Percentiles rank a stretch among this genome's conserved stretches.
phyloP scores from a whole-genome alignment of 441 rosid species.

The Capsella rubella region DNA sequence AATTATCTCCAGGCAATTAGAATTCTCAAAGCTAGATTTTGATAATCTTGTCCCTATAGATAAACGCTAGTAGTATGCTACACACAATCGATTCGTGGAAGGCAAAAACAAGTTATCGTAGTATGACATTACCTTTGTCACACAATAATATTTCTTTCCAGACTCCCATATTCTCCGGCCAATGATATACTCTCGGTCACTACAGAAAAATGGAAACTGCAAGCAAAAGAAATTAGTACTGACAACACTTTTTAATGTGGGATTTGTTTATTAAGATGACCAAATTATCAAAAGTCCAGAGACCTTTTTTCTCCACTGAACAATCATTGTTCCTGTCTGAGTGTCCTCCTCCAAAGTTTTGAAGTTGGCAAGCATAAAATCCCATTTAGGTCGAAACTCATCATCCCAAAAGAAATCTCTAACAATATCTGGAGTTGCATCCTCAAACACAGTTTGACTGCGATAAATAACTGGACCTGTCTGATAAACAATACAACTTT shows the following conservation, averaged over 20 bases:
- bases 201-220: slow-evolving; percentile 98
- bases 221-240: slow-evolving; percentile 35
- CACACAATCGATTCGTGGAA: background rate
- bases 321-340: slow-evolving; percentile 72
- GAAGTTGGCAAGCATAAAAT: slow-evolving; percentile 81
- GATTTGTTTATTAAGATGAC: slow-evolving; percentile 6
- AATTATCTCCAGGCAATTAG: background rate
- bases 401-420: slow-evolving; percentile 99
- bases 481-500: slow-evolving; percentile 56
- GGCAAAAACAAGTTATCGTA: background rate
- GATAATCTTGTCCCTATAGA: background rate
- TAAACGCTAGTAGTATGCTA: background rate
- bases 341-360: slow-evolving; percentile 78
- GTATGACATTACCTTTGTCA: slow-evolving; percentile 73
- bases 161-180: slow-evolving; percentile 94
- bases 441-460: slow-evolving; percentile 90
- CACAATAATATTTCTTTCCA: slow-evolving; percentile 78
- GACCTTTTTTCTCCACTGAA: slow-evolving; percentile 93
- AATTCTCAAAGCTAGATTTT: background rate
- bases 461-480: slow-evolving; percentile 71
- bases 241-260: background rate
- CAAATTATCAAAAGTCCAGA: slow-evolving; percentile 33
- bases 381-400: slow-evolving; percentile 95
- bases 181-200: slow-evolving; percentile 92
- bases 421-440: slow-evolving; percentile 84